Base-by-base conservation (phyloP, 106 monocot genomes). In the Acorus gramineus region DNA sequence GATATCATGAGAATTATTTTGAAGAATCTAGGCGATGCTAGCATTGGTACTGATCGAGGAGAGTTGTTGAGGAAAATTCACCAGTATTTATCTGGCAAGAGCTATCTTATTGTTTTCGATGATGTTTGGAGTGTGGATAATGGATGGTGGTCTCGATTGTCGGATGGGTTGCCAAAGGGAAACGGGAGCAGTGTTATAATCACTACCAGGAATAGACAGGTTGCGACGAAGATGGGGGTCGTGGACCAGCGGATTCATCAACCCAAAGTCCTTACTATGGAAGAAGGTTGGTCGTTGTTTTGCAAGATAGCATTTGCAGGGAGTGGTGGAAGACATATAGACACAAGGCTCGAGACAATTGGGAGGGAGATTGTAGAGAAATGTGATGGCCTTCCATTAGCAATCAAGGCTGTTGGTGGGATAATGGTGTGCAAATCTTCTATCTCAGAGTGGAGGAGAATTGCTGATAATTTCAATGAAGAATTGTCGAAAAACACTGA, bases 351-450 rank as follows among this genome's bases (percentile, higher is more conserved):
- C 11, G 0, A 5, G 9, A 3, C 11, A 0, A 51, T 42, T 49
- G 64, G 49, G 11, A 50, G 0, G 4, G 64, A 42, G 49, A 64
- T 64, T 8, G 10, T 64, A 4, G 2, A 14, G n/a, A 64, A 64
- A 64, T 64, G 64, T 50, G 49, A 0, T 64, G 64, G 64, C 2
- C 64, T 64, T 64, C 64, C 64, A n/a, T 64, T 64, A 14, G 28
- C 14, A 64, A 64, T 64, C 11, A 49, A 42, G 2, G 7, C 50
- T 49, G 12, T 64, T 12, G 50, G 49, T 44, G 64, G 64, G 2
- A 13, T 50, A n/a, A 50, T 64, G 12, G 4, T 50, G 47, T 49
- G 44, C 14, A 51, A 9, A 44, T 3, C 12, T 6, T 6, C 13
- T 11, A 10, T 11, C 49, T 3, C 5, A 2, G 63, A 64, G 14